phyloP scores from a whole-genome alignment of 1,284 basidiomycete species.

The Tremellales sp. region DNA sequence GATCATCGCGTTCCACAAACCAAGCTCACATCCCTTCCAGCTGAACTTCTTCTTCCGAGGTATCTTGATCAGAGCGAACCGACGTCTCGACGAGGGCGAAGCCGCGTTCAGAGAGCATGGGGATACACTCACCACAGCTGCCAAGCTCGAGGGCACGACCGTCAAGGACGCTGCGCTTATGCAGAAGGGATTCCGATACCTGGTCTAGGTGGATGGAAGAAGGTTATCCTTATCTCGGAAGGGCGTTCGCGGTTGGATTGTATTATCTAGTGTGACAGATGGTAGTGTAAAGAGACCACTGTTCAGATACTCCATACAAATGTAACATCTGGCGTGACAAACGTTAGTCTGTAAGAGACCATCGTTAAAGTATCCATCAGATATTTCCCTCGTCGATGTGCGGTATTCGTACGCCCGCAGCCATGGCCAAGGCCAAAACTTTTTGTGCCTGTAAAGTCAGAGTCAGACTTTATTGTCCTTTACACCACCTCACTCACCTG shows the following conservation, averaged over 20 bases:
- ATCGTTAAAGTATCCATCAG: conserved; percentile 1
- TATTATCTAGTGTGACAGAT: neutral
- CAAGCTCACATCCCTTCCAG: conserved; percentile 2
- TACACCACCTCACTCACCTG: conserved; percentile 54
- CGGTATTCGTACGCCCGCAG: conserved; percentile 64
- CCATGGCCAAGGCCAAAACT: conserved; percentile 59
- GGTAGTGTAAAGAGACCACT: neutral
- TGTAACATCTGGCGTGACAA: no score
- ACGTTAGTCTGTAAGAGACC: neutral
- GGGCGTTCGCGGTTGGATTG: no score
- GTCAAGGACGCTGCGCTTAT: conserved; percentile 24
- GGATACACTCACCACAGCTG: conserved; percentile 20
- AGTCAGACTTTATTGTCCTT: neutral
- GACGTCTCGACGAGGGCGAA: conserved; percentile 29
- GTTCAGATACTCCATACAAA: no score
- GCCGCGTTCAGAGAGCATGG: conserved; percentile 23
- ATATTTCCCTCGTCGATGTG: conserved; percentile 23
- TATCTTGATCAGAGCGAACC: conserved; percentile 31
- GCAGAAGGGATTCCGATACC: conserved; percentile 29
- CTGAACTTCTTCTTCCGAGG: conserved; percentile 34
- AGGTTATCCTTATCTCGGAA: neutral
- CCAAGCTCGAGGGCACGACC: conserved; percentile 24
- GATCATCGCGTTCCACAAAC: neutral
- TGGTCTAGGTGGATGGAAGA: conserved; percentile 6
- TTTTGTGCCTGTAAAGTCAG: conserved; percentile 57